Conservation (phyloP, 441 rosid genomes). For the Bocquillonia castaneifolia region DNA sequence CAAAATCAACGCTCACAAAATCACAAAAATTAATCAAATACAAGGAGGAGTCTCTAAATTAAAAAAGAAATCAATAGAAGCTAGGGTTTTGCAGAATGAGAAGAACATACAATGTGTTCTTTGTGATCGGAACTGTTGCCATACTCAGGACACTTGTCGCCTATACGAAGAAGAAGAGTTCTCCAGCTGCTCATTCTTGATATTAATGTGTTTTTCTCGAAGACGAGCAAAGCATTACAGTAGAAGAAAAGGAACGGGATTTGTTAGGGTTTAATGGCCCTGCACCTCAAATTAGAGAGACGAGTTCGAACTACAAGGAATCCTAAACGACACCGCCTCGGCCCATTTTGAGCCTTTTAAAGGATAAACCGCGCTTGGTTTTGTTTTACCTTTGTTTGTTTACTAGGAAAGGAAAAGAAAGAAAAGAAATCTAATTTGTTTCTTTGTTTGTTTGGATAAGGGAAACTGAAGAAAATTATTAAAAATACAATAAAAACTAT, state of each 20-base stretch:
- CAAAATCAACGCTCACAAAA: neutral
- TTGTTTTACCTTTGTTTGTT: no score
- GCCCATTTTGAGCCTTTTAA: neutral
- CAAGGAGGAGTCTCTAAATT: no score
- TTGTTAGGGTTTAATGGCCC: slow-evolving; percentile 22
- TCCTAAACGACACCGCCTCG: neutral
- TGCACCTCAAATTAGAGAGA: neutral
- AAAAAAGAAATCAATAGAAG: neutral
- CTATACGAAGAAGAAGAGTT: slow-evolving; percentile 82
- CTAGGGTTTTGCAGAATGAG: slow-evolving; percentile 37
- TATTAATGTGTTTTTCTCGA: no score
- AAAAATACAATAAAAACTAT: no score
- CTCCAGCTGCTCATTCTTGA: slow-evolving; percentile 70
- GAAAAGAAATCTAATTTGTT: no score
- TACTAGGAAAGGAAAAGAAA: no score
- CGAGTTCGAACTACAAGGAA: neutral
- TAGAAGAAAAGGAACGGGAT: neutral
- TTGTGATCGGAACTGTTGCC: slow-evolving; percentile 67
- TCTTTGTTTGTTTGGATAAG: no score
- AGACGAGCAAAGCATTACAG: neutral
- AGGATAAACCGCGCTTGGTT: no score
- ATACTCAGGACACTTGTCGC: slow-evolving; percentile 85
- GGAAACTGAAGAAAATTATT: no score
- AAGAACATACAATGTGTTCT: slow-evolving; percentile 65
- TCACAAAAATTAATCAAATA: no score